Evolutionary conservation across 345 rosid genomes (phyloP), one percentile per base, ranked within the genome.

Genomic region (Rhizophora mangle): DNA sequence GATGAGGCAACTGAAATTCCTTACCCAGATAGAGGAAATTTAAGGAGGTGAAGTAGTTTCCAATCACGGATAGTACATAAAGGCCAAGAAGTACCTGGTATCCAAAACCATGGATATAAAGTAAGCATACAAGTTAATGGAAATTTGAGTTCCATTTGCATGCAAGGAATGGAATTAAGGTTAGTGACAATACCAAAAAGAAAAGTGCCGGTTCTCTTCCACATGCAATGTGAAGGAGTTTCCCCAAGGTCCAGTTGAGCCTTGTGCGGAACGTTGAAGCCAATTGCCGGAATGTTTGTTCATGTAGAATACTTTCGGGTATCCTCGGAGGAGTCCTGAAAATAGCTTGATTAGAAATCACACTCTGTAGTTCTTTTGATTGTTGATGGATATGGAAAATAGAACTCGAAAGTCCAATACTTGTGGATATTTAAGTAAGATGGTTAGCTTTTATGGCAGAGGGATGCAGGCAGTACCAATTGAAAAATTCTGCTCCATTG

Each of bases 21-120:
- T 82, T 86, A 92, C 99, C 86, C 6, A 86, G 53, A 75, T 81
- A 92, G 26, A 95, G 62, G 78, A 95, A 88, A 78, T 92, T 95
- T 66, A 92, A 64, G 80, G 86, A 86, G 83, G 85, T 89, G 80
- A 81, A 81, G 68, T 72, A 90, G 61, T 82, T 80, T 67, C 98
- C 99, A 16, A 95, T 80, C 70, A 87, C 82, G 0, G 97, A 95
- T 32, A 85, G 16, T 34, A 92, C 52, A 68, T 87, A 90, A 20
- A 95, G 88, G 60, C 72, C 71, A 29, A 77, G 24, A 9, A 85
- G 75, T 60, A 80, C 67, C 96, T 84, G 87, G 5, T 68, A 57
- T 47, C 55, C 26, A 55, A 58, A 54, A 19, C 13, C 13, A 58
- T n/a, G 60, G 24, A 20, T 29, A 20, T 29, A 47, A 52, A 2